phyloP scores from a whole-genome alignment of 192 early-diverging fungal species.

The Phlyctochytrium planicorne region DNA sequence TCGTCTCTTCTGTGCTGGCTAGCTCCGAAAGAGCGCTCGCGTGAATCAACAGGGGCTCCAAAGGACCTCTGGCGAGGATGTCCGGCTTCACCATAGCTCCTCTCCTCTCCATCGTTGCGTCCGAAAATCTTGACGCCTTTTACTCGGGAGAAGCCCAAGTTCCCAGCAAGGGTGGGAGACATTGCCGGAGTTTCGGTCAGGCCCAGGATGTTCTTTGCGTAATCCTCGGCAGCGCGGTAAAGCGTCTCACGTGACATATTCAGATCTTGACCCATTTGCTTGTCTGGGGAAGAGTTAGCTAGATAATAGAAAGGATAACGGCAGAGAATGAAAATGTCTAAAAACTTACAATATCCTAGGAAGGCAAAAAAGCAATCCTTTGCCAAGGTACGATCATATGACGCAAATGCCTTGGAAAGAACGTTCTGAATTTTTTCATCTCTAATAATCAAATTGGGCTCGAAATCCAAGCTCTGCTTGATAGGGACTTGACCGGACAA shows the following conservation, averaged over 20 bases:
- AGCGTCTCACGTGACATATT: slow-evolving; percentile 17
- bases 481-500: slow-evolving; percentile 24
- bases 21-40: background rate
- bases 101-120: background rate
- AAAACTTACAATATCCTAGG: slow-evolving; percentile 61
- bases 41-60: background rate
- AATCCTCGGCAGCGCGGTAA: slow-evolving; percentile 24
- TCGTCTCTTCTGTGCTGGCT: background rate
- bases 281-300: slow-evolving; percentile 10
- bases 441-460: background rate
- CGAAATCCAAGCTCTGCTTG: slow-evolving; percentile 17
- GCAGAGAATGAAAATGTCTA: background rate
- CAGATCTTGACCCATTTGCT: slow-evolving; percentile 9
- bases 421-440: slow-evolving; percentile 18
- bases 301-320: background rate
- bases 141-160: slow-evolving; percentile 25
- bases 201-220: slow-evolving; percentile 20
- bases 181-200: slow-evolving; percentile 21
- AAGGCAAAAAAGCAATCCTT: slow-evolving; percentile 58
- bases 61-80: background rate
- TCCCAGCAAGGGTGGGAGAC: background rate
- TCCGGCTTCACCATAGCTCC: background rate
- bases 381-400: slow-evolving; percentile 37
- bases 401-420: slow-evolving; percentile 42
- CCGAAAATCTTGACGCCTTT: slow-evolving; percentile 15